A percentile compares a stretch with the other conserved stretches of the same genome.
Conservation (phyloP, 2,329 filamentous ascomycete species). For the Tolypocladium pustulatum region DNA sequence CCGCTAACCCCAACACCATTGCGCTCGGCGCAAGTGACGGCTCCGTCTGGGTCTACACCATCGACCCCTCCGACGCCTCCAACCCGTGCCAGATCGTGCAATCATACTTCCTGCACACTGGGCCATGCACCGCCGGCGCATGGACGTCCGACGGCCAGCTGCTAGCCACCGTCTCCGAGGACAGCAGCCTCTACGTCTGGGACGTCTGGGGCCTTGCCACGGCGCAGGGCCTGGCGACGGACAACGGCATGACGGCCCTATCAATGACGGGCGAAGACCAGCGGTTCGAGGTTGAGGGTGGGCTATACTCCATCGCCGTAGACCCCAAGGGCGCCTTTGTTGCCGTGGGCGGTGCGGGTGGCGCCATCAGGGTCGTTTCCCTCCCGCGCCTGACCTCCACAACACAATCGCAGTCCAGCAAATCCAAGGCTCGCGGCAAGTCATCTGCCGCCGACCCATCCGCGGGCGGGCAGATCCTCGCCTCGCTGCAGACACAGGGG, state of each 20-base stretch:
- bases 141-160: slow-evolving; percentile 86
- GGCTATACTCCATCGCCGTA: slow-evolving; percentile 78
- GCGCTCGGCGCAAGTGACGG: slow-evolving; percentile 86
- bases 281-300: slow-evolving; percentile 84
- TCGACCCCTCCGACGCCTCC: slow-evolving; percentile 53
- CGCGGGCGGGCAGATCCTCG: slow-evolving; percentile 56
- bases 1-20: slow-evolving; percentile 65
- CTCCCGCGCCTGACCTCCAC: slow-evolving; percentile 52
- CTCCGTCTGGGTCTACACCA: slow-evolving; percentile 90
- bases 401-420: slow-evolving; percentile 16
- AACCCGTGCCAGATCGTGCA: slow-evolving; percentile 71
- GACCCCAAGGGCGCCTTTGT: slow-evolving; percentile 71
- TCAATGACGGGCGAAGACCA: slow-evolving; percentile 72
- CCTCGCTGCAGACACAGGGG: slow-evolving; percentile 68
- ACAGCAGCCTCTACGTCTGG: slow-evolving; percentile 82
- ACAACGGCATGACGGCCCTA: slow-evolving; percentile 57
- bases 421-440: not conserved
- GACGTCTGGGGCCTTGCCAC: slow-evolving; percentile 78
- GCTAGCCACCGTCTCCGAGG: slow-evolving; percentile 81
- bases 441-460: slow-evolving; percentile 21
- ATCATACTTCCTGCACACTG: slow-evolving; percentile 86
- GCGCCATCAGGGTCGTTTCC: slow-evolving; percentile 74
- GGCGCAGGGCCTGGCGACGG: slow-evolving; percentile 36
- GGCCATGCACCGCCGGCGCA: slow-evolving; percentile 73
- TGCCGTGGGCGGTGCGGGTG: slow-evolving; percentile 79